These are phyloP conservation scores for Fragaria ananassa DNA, from an alignment of 306 rosid genomes.

Conservation along the genomic window DNA sequence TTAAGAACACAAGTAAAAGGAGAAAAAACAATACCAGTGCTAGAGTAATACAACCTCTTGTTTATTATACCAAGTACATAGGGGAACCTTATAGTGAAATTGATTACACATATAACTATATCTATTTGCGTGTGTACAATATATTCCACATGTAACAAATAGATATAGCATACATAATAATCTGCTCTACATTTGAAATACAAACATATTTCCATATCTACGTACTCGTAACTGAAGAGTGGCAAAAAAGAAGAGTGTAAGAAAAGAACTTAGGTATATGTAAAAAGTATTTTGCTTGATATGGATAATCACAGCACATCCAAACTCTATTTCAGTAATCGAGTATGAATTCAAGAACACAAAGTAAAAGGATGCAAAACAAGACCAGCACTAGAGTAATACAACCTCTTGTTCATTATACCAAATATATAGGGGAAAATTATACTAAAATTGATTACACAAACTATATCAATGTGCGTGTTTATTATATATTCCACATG, in stretches of 20 bases:
- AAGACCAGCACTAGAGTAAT: not conserved
- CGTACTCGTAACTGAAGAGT: not conserved
- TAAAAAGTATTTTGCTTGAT: not conserved
- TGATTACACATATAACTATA: not conserved
- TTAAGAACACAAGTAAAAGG: not conserved
- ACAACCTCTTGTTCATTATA: not conserved
- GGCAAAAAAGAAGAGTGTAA: not conserved
- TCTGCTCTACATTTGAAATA: not conserved
- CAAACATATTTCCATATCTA: not conserved
- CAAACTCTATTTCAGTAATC: not conserved
- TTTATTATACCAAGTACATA: not conserved
- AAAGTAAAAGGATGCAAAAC: not conserved
- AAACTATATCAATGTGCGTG: too few relatives aligned
- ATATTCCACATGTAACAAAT: not conserved
- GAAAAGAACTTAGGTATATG: not conserved
- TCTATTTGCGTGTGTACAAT: too few relatives aligned
- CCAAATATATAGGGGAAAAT: not conserved
- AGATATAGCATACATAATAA: too few relatives aligned
- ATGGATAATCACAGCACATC: not conserved
- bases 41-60: not conserved
- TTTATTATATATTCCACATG: not conserved
- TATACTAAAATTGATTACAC: not conserved
- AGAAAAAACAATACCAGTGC: constrained; percentile 4
- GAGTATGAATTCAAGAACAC: not conserved
- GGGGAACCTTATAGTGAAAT: not conserved